Evolutionary conservation across 257 asterid genomes (phyloP), one percentile per base, ranked within the genome.

Genomic region (Fraxinus cuspidata): DNA sequence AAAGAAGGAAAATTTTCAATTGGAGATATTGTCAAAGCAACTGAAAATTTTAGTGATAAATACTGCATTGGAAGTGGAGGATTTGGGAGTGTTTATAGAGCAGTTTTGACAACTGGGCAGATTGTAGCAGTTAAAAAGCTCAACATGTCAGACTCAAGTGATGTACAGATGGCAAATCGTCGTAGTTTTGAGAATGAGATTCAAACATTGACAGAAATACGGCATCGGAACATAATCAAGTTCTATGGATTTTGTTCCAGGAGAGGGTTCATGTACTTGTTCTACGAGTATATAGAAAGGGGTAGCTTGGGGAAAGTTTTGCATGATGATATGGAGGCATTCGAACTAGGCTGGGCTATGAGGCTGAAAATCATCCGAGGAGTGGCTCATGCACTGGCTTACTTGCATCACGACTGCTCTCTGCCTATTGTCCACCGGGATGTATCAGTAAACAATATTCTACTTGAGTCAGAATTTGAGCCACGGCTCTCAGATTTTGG

Each of bases 181-280:
- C 84, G 66, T 1, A 92, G 96, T 77, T 93, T 95, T 74, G 94
- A 93, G 87, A 95, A 95, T 74, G 99, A 95, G 80, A 91, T 95
- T n/a, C 84, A 71, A 56, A 79, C 96, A 35, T 73, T 93, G 86
- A 93, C 97, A 76, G 94, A 93, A 83, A 92, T 91, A 71, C 74
- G 97, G 74, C 99, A 95, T 79, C 90, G 98, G 85, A 93, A 95
- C 79, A 93, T 95, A 76, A 88, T 95, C 56, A 95, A 93, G 94
- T 92, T 95, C 67, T 83, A 86, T 37, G 98, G 99, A 38, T 93
- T 86, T 74, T 93, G 98, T 83, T 86, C 98, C 34, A 90, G 78
- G 81, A 37, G 79, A 80, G 94, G 94, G 8, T 85, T 89, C 27
- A 83, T 92, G 94, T 95, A 95, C 91, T 76, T 95, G 88, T 97